phyloP scores from a whole-genome alignment of 2,329 filamentous ascomycete species.

The Zymoseptoria passerinii region DNA sequence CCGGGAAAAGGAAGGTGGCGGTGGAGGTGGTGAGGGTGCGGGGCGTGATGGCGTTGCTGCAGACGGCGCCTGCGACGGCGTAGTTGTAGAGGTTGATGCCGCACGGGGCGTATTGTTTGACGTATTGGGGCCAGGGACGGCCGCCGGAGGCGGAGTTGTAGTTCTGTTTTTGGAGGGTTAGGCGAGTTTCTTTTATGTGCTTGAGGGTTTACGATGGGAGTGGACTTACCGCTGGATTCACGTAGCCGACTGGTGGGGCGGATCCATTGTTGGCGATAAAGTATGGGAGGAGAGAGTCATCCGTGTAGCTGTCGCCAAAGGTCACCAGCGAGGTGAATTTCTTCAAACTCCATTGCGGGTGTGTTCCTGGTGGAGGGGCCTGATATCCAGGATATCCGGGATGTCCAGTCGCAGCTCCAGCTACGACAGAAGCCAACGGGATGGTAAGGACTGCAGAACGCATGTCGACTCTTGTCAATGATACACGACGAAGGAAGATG shows the following conservation, averaged over 20 bases:
- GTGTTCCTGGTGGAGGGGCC: background rate
- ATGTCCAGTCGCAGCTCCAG: background rate
- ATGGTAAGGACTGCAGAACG: background rate
- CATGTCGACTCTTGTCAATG: background rate
- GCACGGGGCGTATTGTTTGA: slow-evolving; percentile 45
- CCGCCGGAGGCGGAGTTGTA: slow-evolving; percentile 55
- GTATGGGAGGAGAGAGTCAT: slow-evolving; percentile 59
- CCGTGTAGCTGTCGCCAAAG: slow-evolving; percentile 65
- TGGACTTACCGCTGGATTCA: slow-evolving; percentile 37
- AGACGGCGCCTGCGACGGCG: slow-evolving; percentile 63
- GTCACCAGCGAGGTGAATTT: slow-evolving; percentile 56
- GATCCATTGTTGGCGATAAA: slow-evolving; percentile 51
- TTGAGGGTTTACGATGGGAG: background rate
- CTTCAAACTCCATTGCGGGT: slow-evolving; percentile 31
- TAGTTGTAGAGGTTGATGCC: slow-evolving; percentile 45
- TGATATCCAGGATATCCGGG: background rate
- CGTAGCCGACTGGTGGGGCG: slow-evolving; percentile 55
- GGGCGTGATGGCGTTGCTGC: slow-evolving; percentile 59
- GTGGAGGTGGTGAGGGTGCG: slow-evolving; percentile 46
- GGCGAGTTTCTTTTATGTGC: background rate
- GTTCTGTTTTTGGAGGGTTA: slow-evolving; percentile 10
- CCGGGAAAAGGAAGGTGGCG: slow-evolving; percentile 56
- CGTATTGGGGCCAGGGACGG: slow-evolving; percentile 60
- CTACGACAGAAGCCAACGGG: background rate
- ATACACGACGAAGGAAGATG: background rate